Conservation (phyloP, 768 basidiomycete species). For the Chalciporus piperatus region DNA sequence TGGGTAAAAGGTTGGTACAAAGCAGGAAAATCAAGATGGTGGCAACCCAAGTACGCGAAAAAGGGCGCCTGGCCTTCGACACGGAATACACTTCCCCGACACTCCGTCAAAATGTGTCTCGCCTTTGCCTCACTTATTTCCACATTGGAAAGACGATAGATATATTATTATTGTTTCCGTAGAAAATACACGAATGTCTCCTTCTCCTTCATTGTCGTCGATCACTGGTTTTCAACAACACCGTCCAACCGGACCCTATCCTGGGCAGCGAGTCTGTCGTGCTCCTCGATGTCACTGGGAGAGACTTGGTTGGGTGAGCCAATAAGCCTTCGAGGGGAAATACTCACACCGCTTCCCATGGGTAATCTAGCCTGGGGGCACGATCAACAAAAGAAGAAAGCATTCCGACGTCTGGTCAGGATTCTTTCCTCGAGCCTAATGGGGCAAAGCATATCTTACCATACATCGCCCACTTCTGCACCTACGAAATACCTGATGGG, state of each 20-base stretch:
- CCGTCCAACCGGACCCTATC: slow-evolving; percentile 31
- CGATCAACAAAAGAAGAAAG: slow-evolving; percentile 2
- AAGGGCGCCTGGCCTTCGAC: slow-evolving; percentile 1
- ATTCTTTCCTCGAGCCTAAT: background rate
- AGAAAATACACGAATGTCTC: background rate
- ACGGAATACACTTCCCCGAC: background rate
- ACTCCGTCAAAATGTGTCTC: background rate
- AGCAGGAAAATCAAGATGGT: background rate
- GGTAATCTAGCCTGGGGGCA: slow-evolving; percentile 69
- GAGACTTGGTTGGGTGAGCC: background rate
- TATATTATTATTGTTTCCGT: background rate
- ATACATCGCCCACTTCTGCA: slow-evolving; percentile 67
- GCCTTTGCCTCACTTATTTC: background rate
- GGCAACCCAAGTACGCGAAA: slow-evolving; percentile 7
- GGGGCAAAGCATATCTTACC: slow-evolving; percentile 45
- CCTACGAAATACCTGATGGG: slow-evolving; percentile 72
- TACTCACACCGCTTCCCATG: slow-evolving; percentile 76
- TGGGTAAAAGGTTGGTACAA: background rate
- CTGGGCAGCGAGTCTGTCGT: slow-evolving; percentile 57
- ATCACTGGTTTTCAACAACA: background rate
- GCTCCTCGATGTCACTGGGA: slow-evolving; percentile 70
- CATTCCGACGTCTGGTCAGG: slow-evolving; percentile 13
- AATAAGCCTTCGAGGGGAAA: background rate
- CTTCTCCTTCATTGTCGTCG: background rate
- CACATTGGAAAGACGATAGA: background rate